These are phyloP conservation scores for Gossypium rotundifolium DNA, from an alignment of 345 rosid genomes.

Conservation along the genomic window DNA sequence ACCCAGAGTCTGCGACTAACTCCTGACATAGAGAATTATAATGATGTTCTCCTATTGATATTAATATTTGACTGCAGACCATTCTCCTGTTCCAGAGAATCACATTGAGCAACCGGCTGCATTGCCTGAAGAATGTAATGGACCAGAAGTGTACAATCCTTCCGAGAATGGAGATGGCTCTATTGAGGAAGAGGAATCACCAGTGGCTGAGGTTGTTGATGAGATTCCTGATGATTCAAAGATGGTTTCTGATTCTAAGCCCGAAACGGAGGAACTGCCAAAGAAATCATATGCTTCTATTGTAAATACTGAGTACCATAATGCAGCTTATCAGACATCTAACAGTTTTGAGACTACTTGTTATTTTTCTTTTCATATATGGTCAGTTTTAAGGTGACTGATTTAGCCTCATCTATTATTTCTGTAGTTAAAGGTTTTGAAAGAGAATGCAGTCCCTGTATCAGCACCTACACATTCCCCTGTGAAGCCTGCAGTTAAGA, in stretches of 20 bases:
- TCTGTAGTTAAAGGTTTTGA: slow-evolving; percentile 66
- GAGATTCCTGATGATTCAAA: slow-evolving; percentile 40
- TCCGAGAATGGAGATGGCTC: slow-evolving; percentile 38
- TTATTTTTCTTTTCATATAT: not conserved
- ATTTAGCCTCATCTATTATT: not conserved
- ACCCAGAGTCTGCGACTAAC: not conserved
- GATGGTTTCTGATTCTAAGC: slow-evolving; percentile 35
- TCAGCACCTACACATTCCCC: slow-evolving; percentile 35
- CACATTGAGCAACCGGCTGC: slow-evolving; percentile 30
- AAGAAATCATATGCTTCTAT: slow-evolving; percentile 94
- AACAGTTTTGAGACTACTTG: not conserved
- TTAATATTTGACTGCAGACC: slow-evolving; percentile 20
- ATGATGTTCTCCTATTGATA: not conserved
- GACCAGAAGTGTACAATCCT: slow-evolving; percentile 28
- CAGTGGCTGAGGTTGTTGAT: slow-evolving; percentile 51
- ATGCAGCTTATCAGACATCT: not conserved
- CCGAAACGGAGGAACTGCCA: slow-evolving; percentile 58
- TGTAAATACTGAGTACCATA: slow-evolving; percentile 57
- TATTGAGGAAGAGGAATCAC: slow-evolving; percentile 29
- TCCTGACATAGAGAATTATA: not conserved
- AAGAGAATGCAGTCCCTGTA: slow-evolving; percentile 50
- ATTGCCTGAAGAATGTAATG: slow-evolving; percentile 32
- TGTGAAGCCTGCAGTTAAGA: slow-evolving; percentile 45
- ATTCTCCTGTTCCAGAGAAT: slow-evolving; percentile 26
- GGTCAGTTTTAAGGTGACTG: not conserved